Evolutionary conservation across 768 basidiomycete species (phyloP), one percentile per base, ranked within the genome.

Genomic region (Megacollybia marginata): DNA sequence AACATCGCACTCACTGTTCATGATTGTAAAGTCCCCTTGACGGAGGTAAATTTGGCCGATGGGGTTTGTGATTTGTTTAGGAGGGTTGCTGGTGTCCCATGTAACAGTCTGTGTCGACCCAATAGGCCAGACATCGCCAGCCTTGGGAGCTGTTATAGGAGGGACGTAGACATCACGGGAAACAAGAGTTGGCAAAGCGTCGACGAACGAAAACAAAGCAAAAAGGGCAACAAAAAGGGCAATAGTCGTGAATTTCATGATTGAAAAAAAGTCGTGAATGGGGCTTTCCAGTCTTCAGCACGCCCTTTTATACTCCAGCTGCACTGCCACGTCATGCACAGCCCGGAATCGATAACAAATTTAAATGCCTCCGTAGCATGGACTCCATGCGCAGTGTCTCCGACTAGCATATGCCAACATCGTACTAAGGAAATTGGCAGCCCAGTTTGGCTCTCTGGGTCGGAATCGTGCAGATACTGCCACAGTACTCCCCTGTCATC

Each of bases 161-260:
- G 79, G 79, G 0, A 65, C 69, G 59, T 68, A 80, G 7, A 79
- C 76, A 48, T 79, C 78, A 32, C 75, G 69, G n/a, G 54, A 38
- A 32, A n/a, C 20, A 16, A n/a, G 46, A 57, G 60, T 44, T 31
- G 70, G 73, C 54, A 63, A 58, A 0, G 68, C 63, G 1, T 47
- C 47, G 43, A 61, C 63, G 48, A 63, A 50, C 7, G 66, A 58
- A 23, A 64, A 34, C 31, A 71, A 49, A 52, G 40, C 33, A 64
- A 33, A 13, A 32, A 72, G 49, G 48, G 35, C 55, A 48, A 49
- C 33, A 50, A 1, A 54, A 4, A 42, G 40, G 13, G 50, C 60
- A 32, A 54, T 58, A 38, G 46, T 51, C 16, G 52, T 44, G 23
- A 44, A 44, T 16, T 44, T 44, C 44, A 44, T 44, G 20, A 44